phyloP scores from a whole-genome alignment of 192 early-diverging fungal genomes.

The Gamsiella multidivaricata region DNA sequence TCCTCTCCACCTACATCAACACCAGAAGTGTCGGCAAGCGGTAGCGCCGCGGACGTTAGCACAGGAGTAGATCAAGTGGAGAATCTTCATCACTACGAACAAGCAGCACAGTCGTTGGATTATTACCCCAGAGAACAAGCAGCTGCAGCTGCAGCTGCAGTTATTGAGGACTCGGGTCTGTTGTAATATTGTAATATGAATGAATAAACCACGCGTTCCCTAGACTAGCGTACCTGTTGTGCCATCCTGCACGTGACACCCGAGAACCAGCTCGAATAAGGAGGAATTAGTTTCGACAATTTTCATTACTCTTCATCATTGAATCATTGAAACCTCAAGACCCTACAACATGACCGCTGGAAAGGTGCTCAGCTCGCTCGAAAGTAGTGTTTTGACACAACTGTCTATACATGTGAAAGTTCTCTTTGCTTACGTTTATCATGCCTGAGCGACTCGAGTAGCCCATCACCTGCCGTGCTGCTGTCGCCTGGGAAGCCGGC shows the following conservation, averaged over 20 bases:
- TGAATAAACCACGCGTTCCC: no score
- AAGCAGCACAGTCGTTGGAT: background rate
- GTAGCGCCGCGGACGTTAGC: background rate
- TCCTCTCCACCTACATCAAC: background rate
- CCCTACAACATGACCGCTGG: conserved; percentile 42
- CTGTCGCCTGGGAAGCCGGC: conserved; percentile 93
- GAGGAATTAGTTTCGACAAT: background rate
- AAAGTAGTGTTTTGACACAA: background rate
- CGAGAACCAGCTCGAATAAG: background rate
- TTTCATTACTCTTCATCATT: background rate
- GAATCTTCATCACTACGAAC: conserved; percentile 3
- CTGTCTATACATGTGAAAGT: no score
- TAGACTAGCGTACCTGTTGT: no score
- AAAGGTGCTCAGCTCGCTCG: conserved; percentile 21
- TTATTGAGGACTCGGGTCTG: background rate
- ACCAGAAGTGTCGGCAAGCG: background rate
- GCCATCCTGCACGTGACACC: no score
- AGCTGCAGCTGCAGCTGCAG: background rate
- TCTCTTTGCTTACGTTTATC: no score
- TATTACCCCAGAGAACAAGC: background rate
- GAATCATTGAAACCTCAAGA: background rate
- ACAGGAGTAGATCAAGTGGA: conserved; percentile 1
- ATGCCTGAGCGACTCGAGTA: no score
- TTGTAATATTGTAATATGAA: no score
- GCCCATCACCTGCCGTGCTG: conserved; percentile 88